These are phyloP conservation scores for grape (Vitis vinifera) DNA, from an alignment of 164 flowering plant genomes.

Conservation along the genomic window ASM3070453v1 NC_081809.1:2760001-2760500, in stretches of 20 bases:
- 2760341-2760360: conserved; percentile 43
- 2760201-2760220: conserved; percentile 16
- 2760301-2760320: conserved; percentile 55
- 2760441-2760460: too few species aligned
- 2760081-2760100: conserved; percentile 11
- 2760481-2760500: too few species aligned
- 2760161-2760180: conserved; percentile 44
- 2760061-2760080: background rate
- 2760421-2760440: background rate
- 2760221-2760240: conserved; percentile 2
- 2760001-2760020: too few species aligned
- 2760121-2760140: conserved; percentile 24
- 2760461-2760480: too few species aligned
- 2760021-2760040: too few species aligned
- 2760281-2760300: conserved; percentile 43
- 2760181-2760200: conserved; percentile 23
- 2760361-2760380: conserved; percentile 51
- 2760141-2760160: conserved; percentile 36
- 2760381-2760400: background rate
- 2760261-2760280: conserved; percentile 45
- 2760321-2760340: conserved; percentile 58
- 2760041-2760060: conserved; percentile 5
- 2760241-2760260: conserved; percentile 11
- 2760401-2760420: background rate
- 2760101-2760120: background rate